Base-by-base conservation (phyloP, 305 asterid genomes). In the Fraxinus platypoda region DNA sequence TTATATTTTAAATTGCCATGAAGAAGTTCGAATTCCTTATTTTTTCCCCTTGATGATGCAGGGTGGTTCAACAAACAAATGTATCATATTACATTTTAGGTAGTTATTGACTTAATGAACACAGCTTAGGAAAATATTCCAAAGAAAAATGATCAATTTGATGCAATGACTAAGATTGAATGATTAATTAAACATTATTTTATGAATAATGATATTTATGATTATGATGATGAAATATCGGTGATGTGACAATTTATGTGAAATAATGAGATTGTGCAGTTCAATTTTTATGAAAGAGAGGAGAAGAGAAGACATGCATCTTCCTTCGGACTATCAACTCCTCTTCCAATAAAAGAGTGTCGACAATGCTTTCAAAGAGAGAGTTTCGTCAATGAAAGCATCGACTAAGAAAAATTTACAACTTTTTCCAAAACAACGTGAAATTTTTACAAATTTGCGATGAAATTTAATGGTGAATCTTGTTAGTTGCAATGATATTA, bases 61-160 rank as follows among this genome's bases (percentile, higher is more conserved):
- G 75, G 78, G 88, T 87, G 80, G 90, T 87, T 87, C 90, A 84
- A 84, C 90, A 87, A 84, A 87, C 68, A 57, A 19, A 57, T 57
- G 68, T 19, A 57, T 57, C 68, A 19, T 57, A 57, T 19, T 57
- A 57, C 68, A 19, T 19, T 57, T 6, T 19, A 19, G 28, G 68
- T 57, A 57, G 68, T 57, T 57, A 19, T 57, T 57, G 68, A 57
- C 68, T 57, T 57, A 19, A 57, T n/a, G 68, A 19, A 57, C 68
- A 57, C 8, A 19, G 68, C 26, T 17, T 57, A 57, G 26, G 68
- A 57, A 57, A 57, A 57, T 19, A 57, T 57, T 19, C 28, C 28
- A 2, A 19, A 57, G 28, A 57, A 57, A 52, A n/a, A 57, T 57
- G 68, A 57, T 57, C 11, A 19, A 19, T n/a, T 7, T 57, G 68